Evolutionary conservation across 805 yeast species (phyloP).

Genomic region (Candida palmyrensis): DNA sequence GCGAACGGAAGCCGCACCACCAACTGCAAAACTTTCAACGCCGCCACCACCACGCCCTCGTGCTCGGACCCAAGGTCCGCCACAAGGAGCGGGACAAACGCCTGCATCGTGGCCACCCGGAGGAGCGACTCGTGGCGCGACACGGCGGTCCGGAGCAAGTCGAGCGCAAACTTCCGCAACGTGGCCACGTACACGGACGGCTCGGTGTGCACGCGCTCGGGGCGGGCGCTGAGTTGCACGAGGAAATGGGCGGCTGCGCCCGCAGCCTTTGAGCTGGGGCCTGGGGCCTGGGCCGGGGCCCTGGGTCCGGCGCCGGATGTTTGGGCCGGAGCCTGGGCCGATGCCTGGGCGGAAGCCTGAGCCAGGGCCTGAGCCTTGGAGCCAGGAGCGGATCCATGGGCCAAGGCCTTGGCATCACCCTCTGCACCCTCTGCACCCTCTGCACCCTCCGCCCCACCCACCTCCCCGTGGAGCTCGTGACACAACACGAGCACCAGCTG

Average conservation of each 20-base stretch:
- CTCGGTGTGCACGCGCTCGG: conserved; percentile 48
- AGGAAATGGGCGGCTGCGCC: conserved; percentile 58
- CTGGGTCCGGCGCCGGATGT: no score
- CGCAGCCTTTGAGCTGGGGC: conserved; percentile 14
- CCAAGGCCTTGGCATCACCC: conserved; percentile 9
- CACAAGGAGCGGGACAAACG: conserved; percentile 71
- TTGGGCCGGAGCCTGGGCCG: no score
- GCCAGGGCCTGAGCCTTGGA: no score
- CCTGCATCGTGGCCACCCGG: conserved; percentile 55
- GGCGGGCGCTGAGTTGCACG: conserved; percentile 65
- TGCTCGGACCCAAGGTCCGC: conserved; percentile 56
- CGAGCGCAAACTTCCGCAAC: conserved; percentile 72
- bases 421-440: conserved; percentile 40
- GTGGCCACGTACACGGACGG: conserved; percentile 53
- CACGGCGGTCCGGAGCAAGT: conserved; percentile 67
- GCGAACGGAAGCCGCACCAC: conserved; percentile 60
- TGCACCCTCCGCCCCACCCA: no score
- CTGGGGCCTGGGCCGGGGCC: no score
- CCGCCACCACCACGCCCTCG: conserved; percentile 71
- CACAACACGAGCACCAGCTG: conserved; percentile 64
- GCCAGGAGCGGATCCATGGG: no score
- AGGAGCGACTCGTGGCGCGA: conserved; percentile 56
- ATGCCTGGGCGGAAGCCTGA: no score
- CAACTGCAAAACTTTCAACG: conserved; percentile 58
- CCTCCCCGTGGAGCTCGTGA: conserved; percentile 68